Evolutionary conservation across 257 asterid genomes (phyloP).

Genomic region (Primulina eburnea): DNA sequence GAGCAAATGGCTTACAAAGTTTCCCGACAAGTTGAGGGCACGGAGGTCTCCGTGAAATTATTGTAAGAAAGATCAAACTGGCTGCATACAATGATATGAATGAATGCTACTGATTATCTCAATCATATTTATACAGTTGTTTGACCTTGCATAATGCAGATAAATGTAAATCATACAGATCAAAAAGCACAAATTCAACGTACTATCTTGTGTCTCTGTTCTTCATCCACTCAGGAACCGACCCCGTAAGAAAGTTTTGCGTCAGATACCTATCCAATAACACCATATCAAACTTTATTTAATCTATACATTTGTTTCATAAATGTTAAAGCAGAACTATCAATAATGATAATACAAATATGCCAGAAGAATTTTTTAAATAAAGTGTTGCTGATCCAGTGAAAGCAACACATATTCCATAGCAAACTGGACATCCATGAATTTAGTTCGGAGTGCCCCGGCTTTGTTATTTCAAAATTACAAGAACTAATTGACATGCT

Average conservation of each 20-base stretch:
- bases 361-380: background rate
- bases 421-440: background rate
- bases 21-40: conserved; percentile 24
- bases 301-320: background rate
- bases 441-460: too few relatives aligned
- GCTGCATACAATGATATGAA: background rate
- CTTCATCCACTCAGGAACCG: background rate
- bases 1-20: conserved; percentile 39
- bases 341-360: too few relatives aligned
- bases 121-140: background rate
- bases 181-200: background rate
- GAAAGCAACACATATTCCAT: background rate
- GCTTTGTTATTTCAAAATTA: too few relatives aligned
- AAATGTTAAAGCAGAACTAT: background rate
- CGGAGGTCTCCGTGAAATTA: background rate
- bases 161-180: too few relatives aligned
- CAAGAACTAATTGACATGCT: too few relatives aligned
- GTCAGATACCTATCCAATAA: background rate
- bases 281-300: background rate
- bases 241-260: background rate
- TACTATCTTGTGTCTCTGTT: background rate
- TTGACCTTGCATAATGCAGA: background rate
- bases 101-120: background rate
- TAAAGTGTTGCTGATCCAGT: background rate
- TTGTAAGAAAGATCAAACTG: background rate